Conservation (phyloP, 805 yeast species). For the Pichia manshurica region DNA sequence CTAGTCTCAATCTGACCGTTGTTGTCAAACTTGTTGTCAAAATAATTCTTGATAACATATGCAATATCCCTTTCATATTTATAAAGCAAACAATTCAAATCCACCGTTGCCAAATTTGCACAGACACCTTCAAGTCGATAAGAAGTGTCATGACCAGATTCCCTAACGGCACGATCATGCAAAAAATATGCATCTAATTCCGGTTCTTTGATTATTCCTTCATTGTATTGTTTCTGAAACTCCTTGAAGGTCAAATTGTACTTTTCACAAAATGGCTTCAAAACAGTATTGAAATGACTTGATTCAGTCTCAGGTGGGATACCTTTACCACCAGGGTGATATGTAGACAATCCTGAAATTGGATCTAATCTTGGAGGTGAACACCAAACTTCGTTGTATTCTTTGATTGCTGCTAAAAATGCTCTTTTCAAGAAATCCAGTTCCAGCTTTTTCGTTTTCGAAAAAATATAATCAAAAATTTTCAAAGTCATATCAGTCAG, state of each 20-base stretch:
- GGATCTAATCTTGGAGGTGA: slow-evolving; percentile 66
- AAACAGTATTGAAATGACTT: slow-evolving; percentile 71
- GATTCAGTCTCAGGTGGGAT: slow-evolving; percentile 96
- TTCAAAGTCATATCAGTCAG: slow-evolving; percentile 84
- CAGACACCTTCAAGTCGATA: slow-evolving; percentile 86
- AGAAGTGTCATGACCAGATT: slow-evolving; percentile 93
- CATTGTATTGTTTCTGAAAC: slow-evolving; percentile 65
- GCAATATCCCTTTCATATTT: slow-evolving; percentile 89
- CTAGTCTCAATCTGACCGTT: slow-evolving; percentile 42
- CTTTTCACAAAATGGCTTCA: slow-evolving; percentile 64
- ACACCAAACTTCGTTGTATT: slow-evolving; percentile 79
- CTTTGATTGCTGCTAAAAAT: slow-evolving; percentile 74
- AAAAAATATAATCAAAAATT: slow-evolving; percentile 51
- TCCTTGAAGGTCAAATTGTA: slow-evolving; percentile 51
- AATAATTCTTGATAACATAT: slow-evolving; percentile 47
- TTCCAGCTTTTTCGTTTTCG: slow-evolving; percentile 39
- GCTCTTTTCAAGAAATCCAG: slow-evolving; percentile 61
- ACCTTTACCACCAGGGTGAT: slow-evolving; percentile 87
- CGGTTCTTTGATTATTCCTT: slow-evolving; percentile 62
- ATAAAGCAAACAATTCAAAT: slow-evolving; percentile 76
- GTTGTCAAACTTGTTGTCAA: slow-evolving; percentile 40
- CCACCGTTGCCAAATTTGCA: slow-evolving; percentile 86
- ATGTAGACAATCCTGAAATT: slow-evolving; percentile 75
- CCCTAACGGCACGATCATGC: slow-evolving; percentile 93
- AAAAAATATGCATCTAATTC: slow-evolving; percentile 80